These are phyloP conservation scores for Syncephalis fuscata DNA, from an alignment of 371 early-diverging fungal genomes.

Conservation along the genomic window DNA sequence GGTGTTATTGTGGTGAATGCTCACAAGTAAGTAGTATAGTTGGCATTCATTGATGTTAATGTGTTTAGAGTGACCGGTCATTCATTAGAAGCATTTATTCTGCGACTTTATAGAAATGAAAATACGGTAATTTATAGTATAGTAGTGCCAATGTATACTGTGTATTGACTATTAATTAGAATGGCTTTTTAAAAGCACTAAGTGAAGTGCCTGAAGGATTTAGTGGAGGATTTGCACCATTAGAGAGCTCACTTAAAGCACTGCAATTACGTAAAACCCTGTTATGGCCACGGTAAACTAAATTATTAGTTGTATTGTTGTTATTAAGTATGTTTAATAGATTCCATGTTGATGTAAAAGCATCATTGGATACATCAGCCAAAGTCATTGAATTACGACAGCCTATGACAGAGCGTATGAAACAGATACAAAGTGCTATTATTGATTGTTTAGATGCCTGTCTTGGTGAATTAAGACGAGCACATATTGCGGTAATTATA, in stretches of 20 bases:
- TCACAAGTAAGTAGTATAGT: constrained; percentile 28
- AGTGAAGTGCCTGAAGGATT: constrained; percentile 76
- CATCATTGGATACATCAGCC: constrained; percentile 29
- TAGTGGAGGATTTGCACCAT: constrained; percentile 54
- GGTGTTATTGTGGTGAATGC: constrained; percentile 84
- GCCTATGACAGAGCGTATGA: constrained; percentile 64
- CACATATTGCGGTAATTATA: constrained; percentile 29
- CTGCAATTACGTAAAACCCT: constrained; percentile 66
- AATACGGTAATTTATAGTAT: constrained; percentile 31
- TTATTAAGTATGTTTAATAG: constrained; percentile 10
- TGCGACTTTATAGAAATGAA: constrained; percentile 57
- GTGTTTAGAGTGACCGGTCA: constrained; percentile 42
- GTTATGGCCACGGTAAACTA: constrained; percentile 70
- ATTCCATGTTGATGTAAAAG: constrained; percentile 53
- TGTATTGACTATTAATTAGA: constrained; percentile 11
- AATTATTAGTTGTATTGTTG: not conserved
- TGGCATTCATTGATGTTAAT: not conserved
- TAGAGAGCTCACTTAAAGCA: constrained; percentile 68
- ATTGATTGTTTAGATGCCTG: constrained; percentile 74
- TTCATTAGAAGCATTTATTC: constrained; percentile 76
- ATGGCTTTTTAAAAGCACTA: constrained; percentile 87
- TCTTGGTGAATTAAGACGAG: constrained; percentile 54
- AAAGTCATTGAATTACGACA: constrained; percentile 66
- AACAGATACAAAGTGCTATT: constrained; percentile 63
- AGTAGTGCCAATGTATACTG: not conserved